A percentile compares a stretch with the other conserved stretches of the same genome.
Evolutionary conservation across 139 green algal genomes (phyloP).

Genomic region (Chlamydomonas sphaeroides): DNA sequence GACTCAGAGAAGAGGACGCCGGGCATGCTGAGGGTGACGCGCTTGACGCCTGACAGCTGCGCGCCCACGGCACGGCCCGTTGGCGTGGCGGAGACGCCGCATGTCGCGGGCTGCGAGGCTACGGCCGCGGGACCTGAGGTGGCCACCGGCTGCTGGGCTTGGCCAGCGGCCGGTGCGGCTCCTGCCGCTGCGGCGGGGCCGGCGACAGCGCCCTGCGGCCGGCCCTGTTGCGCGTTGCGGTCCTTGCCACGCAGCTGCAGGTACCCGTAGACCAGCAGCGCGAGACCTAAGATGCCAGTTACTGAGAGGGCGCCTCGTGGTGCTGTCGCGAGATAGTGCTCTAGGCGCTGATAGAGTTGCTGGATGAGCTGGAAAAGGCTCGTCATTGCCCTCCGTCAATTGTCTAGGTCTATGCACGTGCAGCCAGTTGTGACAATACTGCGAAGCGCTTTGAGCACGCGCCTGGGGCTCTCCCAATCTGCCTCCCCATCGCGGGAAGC

Average conservation of each 20-base stretch:
- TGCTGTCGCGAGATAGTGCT: constrained; percentile 31
- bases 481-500: too few relatives aligned
- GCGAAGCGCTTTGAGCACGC: too few relatives aligned
- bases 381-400: too few relatives aligned
- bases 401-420: too few relatives aligned
- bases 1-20: constrained; percentile 76
- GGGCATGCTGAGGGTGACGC: constrained; percentile 72
- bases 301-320: constrained; percentile 54
- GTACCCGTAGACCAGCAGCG: constrained; percentile 59
- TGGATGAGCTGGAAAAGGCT: constrained; percentile 3
- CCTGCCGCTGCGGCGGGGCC: too few relatives aligned
- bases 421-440: too few relatives aligned
- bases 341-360: constrained; percentile 38
- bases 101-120: background rate
- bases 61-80: constrained; percentile 44
- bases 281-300: constrained; percentile 71
- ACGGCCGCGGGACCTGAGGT: background rate
- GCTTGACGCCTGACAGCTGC: constrained; percentile 63
- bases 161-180: too few relatives aligned
- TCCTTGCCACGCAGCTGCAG: constrained; percentile 48
- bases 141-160: too few relatives aligned
- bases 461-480: too few relatives aligned
- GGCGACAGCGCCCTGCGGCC: background rate
- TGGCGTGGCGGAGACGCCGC: constrained; percentile 7
- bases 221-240: background rate